A percentile compares a stretch with the other conserved stretches of the same genome.
These are phyloP conservation scores for Pseudogymnoascus pannorum DNA, from an alignment of 2,329 filamentous ascomycete species.

Conservation along the genomic window DNA sequence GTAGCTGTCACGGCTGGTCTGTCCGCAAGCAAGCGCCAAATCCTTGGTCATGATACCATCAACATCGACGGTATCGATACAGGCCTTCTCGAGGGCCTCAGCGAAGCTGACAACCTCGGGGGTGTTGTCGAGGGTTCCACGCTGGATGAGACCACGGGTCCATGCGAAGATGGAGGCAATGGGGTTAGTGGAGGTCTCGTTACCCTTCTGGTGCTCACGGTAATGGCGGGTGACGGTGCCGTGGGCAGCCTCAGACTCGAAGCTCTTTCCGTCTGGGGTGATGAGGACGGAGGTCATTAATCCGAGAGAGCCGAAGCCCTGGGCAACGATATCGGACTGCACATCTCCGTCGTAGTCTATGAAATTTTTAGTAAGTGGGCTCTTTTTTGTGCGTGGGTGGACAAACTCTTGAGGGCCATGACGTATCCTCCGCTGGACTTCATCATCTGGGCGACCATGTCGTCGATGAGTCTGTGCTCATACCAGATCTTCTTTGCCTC, in stretches of 20 bases:
- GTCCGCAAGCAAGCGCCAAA: slow-evolving; percentile 87
- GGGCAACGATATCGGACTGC: slow-evolving; percentile 95
- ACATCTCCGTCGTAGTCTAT: slow-evolving; percentile 99
- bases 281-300: slow-evolving; percentile 98
- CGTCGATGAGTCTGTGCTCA: slow-evolving; percentile 97
- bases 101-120: slow-evolving; percentile 88
- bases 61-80: slow-evolving; percentile 85
- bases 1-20: slow-evolving; percentile 75
- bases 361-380: not conserved
- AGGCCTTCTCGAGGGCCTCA: slow-evolving; percentile 85
- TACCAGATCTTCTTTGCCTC: slow-evolving; percentile 96
- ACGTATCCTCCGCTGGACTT: slow-evolving; percentile 95
- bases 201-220: slow-evolving; percentile 97
- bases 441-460: slow-evolving; percentile 99
- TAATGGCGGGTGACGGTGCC: slow-evolving; percentile 97
- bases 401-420: slow-evolving; percentile 90
- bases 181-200: slow-evolving; percentile 95
- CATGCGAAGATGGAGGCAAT: slow-evolving; percentile 99
- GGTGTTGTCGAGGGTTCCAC: slow-evolving; percentile 87
- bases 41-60: slow-evolving; percentile 99
- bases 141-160: slow-evolving; percentile 90
- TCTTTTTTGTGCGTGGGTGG: not conserved
- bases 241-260: slow-evolving; percentile 96
- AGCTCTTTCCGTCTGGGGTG: slow-evolving; percentile 93
- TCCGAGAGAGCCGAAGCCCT: slow-evolving; percentile 95